Base-by-base conservation (phyloP, 2,329 filamentous ascomycete species). In the Cryphonectria japonica region DNA sequence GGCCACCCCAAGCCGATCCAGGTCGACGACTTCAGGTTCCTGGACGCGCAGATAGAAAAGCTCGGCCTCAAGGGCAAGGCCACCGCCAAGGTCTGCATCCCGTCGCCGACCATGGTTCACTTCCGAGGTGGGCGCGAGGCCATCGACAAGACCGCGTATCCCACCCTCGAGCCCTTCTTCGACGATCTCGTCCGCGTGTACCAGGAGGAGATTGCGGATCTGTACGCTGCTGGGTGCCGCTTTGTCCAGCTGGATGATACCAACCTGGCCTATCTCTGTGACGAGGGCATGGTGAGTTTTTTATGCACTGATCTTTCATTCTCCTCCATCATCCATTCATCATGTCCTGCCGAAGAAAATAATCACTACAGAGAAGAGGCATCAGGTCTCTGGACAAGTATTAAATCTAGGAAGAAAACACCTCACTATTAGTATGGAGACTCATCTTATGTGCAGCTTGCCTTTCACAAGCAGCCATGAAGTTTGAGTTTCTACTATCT, bases 181-280 rank as follows among this genome's bases (percentile, higher is more conserved):
- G 85, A 83, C 26, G 86, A 88, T 75, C 80, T 88, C 14, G 86
- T 86, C 13, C 80, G 81, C 67, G 86, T 85, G 6, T 88, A 86
- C 78, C 86, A 87, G 78, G 83, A 85, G 77, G 86, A 88, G 78
- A 80, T 88, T 7, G 82, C 80, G 71, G 83, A 83, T 61, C 79
- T 88, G 57, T 86, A 88, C 78, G 77, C 80, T 41, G 86, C 86
- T 1, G 86, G 86, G 8, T 86, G 84, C 77, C 84, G 86, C 74
- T 87, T 87, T 75, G 84, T 88, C 16, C 86, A 88, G 79, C 82
- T 88, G 68, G 86, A 88, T 77, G 86, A 88, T 80, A 88, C 86
- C 26, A 88, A 88, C 78, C 81, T 88, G n/a, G 86, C 86, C 22
- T 88, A 88, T 76, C 84, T 88, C 14, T 88, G 86, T 79, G 86